Percentiles rank a stretch among this genome's conserved stretches.
These are phyloP conservation scores for Perkinsus olseni DNA, from an alignment of 169 alveolate genomes.

Conservation along the genomic window DNA sequence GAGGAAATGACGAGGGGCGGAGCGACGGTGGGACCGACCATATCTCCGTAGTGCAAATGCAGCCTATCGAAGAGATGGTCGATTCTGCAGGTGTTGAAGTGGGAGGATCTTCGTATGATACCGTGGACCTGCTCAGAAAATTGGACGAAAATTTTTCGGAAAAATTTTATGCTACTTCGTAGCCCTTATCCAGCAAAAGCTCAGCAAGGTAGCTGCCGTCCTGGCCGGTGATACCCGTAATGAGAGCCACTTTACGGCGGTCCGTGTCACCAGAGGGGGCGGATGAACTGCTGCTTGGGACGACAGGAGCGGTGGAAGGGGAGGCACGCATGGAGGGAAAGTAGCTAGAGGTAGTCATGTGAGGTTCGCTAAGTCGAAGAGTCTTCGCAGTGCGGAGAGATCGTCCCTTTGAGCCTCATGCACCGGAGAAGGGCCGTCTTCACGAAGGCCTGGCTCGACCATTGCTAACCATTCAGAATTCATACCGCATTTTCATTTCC, in stretches of 20 bases:
- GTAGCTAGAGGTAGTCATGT: too few relatives aligned
- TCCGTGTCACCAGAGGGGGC: too few relatives aligned
- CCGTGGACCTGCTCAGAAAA: background rate
- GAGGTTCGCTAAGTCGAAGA: too few relatives aligned
- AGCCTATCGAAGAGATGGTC: conserved; percentile 52
- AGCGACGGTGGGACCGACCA: conserved; percentile 14
- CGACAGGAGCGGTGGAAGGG: too few relatives aligned
- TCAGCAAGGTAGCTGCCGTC: conserved; percentile 71
- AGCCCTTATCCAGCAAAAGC: conserved; percentile 55
- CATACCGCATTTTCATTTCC: too few relatives aligned
- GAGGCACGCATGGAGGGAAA: too few relatives aligned
- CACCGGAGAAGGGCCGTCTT: too few relatives aligned
- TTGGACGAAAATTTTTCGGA: background rate
- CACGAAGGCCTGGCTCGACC: too few relatives aligned
- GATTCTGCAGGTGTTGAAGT: conserved; percentile 49
- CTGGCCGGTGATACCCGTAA: conserved; percentile 72
- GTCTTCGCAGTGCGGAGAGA: too few relatives aligned
- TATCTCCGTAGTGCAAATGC: conserved; percentile 62
- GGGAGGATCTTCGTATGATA: conserved; percentile 53
- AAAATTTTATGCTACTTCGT: conserved; percentile 26
- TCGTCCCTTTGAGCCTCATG: too few relatives aligned
- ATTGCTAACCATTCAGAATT: too few relatives aligned
- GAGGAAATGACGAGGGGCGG: background rate
- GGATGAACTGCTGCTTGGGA: too few relatives aligned
- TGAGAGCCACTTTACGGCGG: conserved; percentile 32